Evolutionary conservation across 2,329 filamentous ascomycete species (phyloP).

Genomic region (Talaromyces sp.): DNA sequence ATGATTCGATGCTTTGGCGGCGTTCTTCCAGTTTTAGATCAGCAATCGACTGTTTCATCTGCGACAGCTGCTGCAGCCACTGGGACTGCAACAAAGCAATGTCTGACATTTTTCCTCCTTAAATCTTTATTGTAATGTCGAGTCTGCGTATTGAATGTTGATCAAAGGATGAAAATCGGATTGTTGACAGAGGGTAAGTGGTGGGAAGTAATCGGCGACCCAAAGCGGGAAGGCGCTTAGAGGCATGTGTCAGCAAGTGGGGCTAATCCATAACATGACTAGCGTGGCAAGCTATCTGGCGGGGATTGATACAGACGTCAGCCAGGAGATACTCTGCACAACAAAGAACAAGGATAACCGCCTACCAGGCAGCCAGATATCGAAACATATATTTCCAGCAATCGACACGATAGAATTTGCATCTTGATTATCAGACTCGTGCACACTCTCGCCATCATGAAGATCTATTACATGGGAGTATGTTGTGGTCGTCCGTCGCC

Average conservation of each 20-base stretch:
- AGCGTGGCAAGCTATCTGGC: not conserved
- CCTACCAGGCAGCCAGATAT: conserved; percentile 3
- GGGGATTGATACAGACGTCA: conserved; percentile 10
- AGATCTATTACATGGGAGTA: conserved; percentile 85
- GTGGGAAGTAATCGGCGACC: not conserved
- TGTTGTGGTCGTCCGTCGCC: conserved; percentile 24
- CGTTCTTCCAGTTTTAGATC: conserved; percentile 58
- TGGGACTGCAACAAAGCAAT: conserved; percentile 47
- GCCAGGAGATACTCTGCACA: conserved; percentile 6
- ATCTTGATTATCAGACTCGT: not conserved
- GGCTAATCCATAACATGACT: not conserved
- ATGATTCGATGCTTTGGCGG: conserved; percentile 35
- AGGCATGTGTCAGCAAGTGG: conserved; percentile 7
- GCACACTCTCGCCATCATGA: conserved; percentile 57
- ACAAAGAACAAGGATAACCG: not conserved
- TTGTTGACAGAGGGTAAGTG: not conserved
- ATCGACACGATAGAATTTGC: not conserved
- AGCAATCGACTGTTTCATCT: conserved; percentile 81
- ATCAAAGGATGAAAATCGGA: not conserved
- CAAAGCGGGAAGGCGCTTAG: conserved; percentile 11
- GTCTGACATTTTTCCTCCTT: conserved; percentile 20
- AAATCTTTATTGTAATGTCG: not conserved
- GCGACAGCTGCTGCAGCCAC: conserved; percentile 80
- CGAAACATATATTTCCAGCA: too few relatives aligned
- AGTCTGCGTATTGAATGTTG: not conserved